Evolutionary conservation across 2,329 filamentous ascomycete genomes (phyloP), one percentile per base, ranked within the genome.

Genomic region (Penicillium sp.): DNA sequence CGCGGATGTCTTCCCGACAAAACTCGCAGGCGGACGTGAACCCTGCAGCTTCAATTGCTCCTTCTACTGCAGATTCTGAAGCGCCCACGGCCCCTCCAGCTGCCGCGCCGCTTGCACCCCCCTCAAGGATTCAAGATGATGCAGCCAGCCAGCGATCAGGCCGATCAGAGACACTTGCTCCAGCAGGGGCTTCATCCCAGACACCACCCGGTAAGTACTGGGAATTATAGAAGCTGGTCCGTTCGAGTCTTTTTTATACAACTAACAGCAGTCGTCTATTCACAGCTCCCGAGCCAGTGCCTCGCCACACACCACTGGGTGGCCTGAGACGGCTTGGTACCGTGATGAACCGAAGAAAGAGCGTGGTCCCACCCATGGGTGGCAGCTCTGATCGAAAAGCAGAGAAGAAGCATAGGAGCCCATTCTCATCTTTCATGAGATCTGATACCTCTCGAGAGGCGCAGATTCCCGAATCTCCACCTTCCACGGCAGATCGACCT

Each of bases 141-240:
- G 66, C 72, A 48, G 70, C 73, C 48, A 80, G 79, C 57, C 76
- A 80, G 53, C 76, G 75, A 52, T 81, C 79, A 49, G 73, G 72
- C 46, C 51, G 69, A 57, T 79, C 74, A 41, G 72, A 64, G 18
- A 66, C 43, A 38, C 43, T 27, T 32, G 26, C 36, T 32, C 42
- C 42, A 37, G 39, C 27, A 37, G 37, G 43, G 11, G 12, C 28
- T 5, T 45, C 64, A 48, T 57, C 56, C 29, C 62, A 64, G 50
- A 57, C 66, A 37, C 60, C 65, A 13, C 64, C 68, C 51, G 62
- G 67, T 71, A 44, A 65, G 66, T 18, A 62, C 26, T 8, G 9
- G 12, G 26, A n/a, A 3, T 9, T 9, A n/a, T 3, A 3, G n/a
- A 12, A n/a, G 11, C 25, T 4, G 24, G 5, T 32, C 40, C 9